Conservation (phyloP, 306 rosid species). For the Comarum palustre region DNA sequence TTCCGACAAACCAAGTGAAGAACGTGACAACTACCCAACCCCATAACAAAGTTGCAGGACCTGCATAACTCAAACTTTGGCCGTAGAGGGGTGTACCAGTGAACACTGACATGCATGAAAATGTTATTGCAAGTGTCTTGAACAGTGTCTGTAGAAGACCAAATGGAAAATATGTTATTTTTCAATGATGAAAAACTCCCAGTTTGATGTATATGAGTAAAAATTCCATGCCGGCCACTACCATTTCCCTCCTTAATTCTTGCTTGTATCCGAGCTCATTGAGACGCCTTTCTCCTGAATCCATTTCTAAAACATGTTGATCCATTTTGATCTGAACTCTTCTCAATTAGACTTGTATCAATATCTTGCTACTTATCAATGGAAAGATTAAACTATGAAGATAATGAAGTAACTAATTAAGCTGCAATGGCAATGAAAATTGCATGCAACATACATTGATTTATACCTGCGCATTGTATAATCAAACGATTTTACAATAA, state of each 20-base stretch:
- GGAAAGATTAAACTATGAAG: too few species aligned
- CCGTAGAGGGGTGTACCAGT: constrained; percentile 34
- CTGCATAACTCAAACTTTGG: constrained; percentile 28
- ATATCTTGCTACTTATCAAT: background rate
- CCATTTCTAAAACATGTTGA: constrained; percentile 35
- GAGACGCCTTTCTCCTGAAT: constrained; percentile 74
- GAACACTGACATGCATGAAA: constrained; percentile 34
- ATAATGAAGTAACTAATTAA: background rate
- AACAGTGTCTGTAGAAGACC: constrained; percentile 18
- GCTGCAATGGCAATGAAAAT: background rate
- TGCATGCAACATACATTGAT: background rate
- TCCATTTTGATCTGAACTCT: background rate
- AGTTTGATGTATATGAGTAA: background rate
- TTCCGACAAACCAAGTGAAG: constrained; percentile 39
- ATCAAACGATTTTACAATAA: too few species aligned
- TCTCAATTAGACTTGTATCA: background rate
- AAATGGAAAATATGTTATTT: background rate
- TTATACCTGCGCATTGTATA: background rate
- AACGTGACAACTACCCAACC: constrained; percentile 20
- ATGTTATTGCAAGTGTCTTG: constrained; percentile 36
- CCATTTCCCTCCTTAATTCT: constrained; percentile 79
- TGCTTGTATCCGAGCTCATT: constrained; percentile 87
- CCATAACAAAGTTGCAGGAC: constrained; percentile 38
- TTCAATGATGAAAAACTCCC: background rate
- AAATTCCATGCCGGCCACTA: too few species aligned